Evolutionary conservation across 768 basidiomycete genomes (phyloP).

Genomic region (Porpolomopsis calyptriformis): DNA sequence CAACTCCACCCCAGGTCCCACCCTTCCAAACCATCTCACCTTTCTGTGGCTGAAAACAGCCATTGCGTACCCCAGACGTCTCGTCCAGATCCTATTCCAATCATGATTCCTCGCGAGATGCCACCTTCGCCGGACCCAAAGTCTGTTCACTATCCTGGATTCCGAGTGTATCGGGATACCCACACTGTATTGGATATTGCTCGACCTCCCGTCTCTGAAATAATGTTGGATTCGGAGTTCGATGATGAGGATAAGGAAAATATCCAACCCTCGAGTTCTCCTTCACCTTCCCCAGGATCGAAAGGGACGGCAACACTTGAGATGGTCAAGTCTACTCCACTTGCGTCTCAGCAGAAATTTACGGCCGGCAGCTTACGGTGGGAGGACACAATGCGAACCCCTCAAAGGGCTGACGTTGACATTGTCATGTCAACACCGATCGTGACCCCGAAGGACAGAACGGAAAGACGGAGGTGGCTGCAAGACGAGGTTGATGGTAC

Average conservation of each 20-base stretch:
- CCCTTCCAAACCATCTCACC: too few species aligned
- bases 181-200: constrained; percentile 8
- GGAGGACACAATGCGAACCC: constrained; percentile 15
- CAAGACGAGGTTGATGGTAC: constrained; percentile 27
- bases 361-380: background rate
- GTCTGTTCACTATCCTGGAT: constrained; percentile 39
- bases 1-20: too few species aligned
- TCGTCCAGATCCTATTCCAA: constrained; percentile 4
- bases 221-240: constrained; percentile 11
- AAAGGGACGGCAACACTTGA: constrained; percentile 9
- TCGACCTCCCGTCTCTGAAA: constrained; percentile 5
- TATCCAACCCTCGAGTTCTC: constrained; percentile 4
- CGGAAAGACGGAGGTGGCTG: constrained; percentile 21
- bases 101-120: constrained; percentile 16
- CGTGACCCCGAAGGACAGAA: constrained; percentile 20
- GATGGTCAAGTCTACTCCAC: constrained; percentile 16
- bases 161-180: constrained; percentile 11
- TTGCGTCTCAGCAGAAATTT: constrained; percentile 18
- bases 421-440: constrained; percentile 10
- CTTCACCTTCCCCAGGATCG: background rate
- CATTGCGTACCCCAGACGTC: background rate
- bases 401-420: constrained; percentile 16
- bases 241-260: constrained; percentile 50
- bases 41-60: background rate
- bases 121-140: constrained; percentile 26